Conservation (phyloP, 2,329 filamentous ascomycete species). For the Hymenoscyphus linearis region DNA sequence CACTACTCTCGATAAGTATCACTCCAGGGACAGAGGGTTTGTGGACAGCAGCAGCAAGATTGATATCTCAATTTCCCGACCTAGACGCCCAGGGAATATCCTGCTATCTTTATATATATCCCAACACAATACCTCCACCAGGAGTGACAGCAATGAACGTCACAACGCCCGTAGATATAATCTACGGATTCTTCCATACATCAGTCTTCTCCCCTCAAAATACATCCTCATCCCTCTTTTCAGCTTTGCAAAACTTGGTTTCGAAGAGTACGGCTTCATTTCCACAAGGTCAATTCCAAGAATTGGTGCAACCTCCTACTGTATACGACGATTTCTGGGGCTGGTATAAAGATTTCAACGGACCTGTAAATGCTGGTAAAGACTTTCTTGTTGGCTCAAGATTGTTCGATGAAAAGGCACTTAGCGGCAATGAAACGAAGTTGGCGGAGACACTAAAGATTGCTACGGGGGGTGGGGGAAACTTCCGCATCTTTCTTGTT, state of each 20-base stretch:
- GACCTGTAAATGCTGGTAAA: constrained; percentile 37
- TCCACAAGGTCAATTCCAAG: constrained; percentile 23
- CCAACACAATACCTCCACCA: constrained; percentile 32
- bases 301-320: neutral
- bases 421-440: constrained; percentile 34
- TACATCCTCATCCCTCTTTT: constrained; percentile 27
- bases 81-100: constrained; percentile 48
- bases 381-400: constrained; percentile 39
- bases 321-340: constrained; percentile 21
- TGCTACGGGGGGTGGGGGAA: constrained; percentile 26
- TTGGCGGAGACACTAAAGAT: constrained; percentile 36
- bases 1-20: constrained; percentile 31
- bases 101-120: constrained; percentile 41
- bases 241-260: constrained; percentile 34
- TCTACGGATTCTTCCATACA: constrained; percentile 34
- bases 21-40: constrained; percentile 34
- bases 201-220: constrained; percentile 31
- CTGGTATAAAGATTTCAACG: constrained; percentile 27
- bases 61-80: constrained; percentile 41
- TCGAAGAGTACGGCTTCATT: constrained; percentile 34
- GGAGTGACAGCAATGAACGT: constrained; percentile 19
- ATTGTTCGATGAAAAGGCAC: constrained; percentile 36
- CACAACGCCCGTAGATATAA: constrained; percentile 31
- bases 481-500: constrained; percentile 37
- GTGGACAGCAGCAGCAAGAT: constrained; percentile 43